Percentiles rank a stretch among this genome's conserved stretches.
phyloP scores from a whole-genome alignment of 1,284 basidiomycete genomes.

The Apiotrichum sp. region DNA sequence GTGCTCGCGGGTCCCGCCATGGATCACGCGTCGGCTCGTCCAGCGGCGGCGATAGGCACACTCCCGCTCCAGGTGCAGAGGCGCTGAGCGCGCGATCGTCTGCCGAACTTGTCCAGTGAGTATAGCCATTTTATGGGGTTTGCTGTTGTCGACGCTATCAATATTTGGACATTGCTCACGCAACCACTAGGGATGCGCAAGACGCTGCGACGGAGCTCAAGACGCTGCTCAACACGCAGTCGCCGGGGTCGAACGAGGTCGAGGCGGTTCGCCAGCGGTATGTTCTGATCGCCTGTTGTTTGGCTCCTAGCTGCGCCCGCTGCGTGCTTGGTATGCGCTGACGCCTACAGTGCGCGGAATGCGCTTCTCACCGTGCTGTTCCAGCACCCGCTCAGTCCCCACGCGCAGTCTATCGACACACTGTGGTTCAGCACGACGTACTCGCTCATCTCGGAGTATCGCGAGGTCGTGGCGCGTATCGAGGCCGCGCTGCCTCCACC shows the following conservation, averaged over 20 bases:
- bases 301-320: neutral
- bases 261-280: slow-evolving; percentile 78
- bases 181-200: slow-evolving; percentile 16
- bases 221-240: slow-evolving; percentile 55
- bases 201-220: slow-evolving; percentile 33
- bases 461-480: slow-evolving; percentile 62
- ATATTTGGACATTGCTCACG: too few species aligned
- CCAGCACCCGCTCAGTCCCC: slow-evolving; percentile 63
- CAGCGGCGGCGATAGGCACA: neutral
- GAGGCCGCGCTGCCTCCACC: slow-evolving; percentile 49
- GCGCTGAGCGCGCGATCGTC: neutral
- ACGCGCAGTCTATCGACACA: slow-evolving; percentile 72
- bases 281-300: slow-evolving; percentile 31
- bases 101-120: slow-evolving; percentile 10
- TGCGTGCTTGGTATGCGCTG: neutral
- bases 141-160: too few species aligned
- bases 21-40: neutral
- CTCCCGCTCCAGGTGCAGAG: too few species aligned
- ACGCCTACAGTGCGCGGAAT: slow-evolving; percentile 59
- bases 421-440: slow-evolving; percentile 92
- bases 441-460: slow-evolving; percentile 74
- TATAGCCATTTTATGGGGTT: neutral
- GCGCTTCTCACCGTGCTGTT: slow-evolving; percentile 70
- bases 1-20: slow-evolving; percentile 3
- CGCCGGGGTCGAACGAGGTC: slow-evolving; percentile 75